Conservation (phyloP, 1,284 basidiomycete genomes). For the Stereum hirsutum region DNA sequence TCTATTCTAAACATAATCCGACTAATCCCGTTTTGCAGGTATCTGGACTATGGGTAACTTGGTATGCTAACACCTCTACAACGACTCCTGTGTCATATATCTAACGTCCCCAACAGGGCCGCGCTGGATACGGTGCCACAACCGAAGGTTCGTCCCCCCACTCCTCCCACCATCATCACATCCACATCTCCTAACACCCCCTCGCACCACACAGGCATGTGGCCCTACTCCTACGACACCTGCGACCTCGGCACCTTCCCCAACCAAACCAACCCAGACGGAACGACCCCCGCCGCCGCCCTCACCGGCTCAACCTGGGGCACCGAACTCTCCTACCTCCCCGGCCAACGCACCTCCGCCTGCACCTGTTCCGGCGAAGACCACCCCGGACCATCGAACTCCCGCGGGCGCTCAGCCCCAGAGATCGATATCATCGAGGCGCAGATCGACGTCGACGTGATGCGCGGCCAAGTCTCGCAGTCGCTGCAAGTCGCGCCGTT, state of each 20-base stretch:
- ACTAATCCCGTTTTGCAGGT: constrained; percentile 11
- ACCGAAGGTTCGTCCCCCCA: constrained; percentile 32
- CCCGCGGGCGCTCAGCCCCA: constrained; percentile 44
- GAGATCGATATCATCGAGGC: constrained; percentile 67
- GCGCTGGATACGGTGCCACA: constrained; percentile 52
- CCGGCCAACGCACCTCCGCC: constrained; percentile 44
- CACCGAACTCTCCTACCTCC: constrained; percentile 35
- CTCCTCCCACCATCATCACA: neutral
- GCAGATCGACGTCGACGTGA: constrained; percentile 28
- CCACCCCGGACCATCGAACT: constrained; percentile 52
- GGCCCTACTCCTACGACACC: constrained; percentile 78
- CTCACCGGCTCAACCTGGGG: constrained; percentile 41
- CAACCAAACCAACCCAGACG: constrained; percentile 55
- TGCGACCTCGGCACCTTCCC: constrained; percentile 84
- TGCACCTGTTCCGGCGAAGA: constrained; percentile 51
- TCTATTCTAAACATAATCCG: neutral
- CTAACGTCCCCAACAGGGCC: constrained; percentile 35
- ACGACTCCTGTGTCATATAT: constrained; percentile 18
- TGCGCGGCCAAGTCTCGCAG: constrained; percentile 63
- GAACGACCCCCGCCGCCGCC: constrained; percentile 34
- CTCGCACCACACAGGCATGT: constrained; percentile 25
- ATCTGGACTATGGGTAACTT: constrained; percentile 46
- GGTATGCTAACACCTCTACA: constrained; percentile 14
- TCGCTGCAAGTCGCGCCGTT: constrained; percentile 78
- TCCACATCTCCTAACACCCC: neutral